A percentile compares a stretch with the other conserved stretches of the same genome.
Evolutionary conservation across 2,329 filamentous ascomycete genomes (phyloP).

Genomic region (Nemania abortiva): DNA sequence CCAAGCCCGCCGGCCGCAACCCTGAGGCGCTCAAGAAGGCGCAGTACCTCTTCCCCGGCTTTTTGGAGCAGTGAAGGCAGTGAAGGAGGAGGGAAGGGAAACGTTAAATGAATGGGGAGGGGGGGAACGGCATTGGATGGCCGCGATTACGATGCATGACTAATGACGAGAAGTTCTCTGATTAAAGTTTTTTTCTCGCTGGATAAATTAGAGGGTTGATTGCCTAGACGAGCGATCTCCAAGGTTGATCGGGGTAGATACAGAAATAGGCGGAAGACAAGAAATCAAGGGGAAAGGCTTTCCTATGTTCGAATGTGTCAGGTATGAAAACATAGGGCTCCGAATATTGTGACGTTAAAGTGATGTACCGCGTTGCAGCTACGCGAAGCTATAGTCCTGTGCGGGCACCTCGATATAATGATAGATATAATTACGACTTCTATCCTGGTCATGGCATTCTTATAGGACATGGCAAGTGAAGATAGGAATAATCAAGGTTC

Average conservation of each 20-base stretch:
- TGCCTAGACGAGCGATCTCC: slow-evolving; percentile 11
- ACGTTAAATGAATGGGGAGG: too few relatives aligned
- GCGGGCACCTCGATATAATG: background rate
- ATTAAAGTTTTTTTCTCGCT: background rate
- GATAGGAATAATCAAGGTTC: slow-evolving; percentile 10
- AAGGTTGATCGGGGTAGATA: slow-evolving; percentile 1
- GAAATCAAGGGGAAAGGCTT: background rate
- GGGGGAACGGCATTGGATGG: background rate
- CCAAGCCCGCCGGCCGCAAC: slow-evolving; percentile 79
- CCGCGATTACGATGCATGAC: slow-evolving; percentile 15
- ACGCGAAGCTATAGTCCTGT: background rate
- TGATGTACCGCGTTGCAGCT: background rate
- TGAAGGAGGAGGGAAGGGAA: too few relatives aligned
- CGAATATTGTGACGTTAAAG: background rate
- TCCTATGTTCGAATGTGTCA: background rate
- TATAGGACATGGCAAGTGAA: background rate
- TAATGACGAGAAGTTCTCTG: slow-evolving; percentile 23
- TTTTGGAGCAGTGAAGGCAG: slow-evolving; percentile 59
- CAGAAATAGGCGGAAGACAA: background rate
- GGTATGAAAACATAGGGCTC: slow-evolving; percentile 2
- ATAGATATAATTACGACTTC: slow-evolving; percentile 3
- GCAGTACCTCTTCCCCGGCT: slow-evolving; percentile 88
- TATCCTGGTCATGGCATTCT: background rate
- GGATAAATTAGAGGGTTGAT: slow-evolving; percentile 7
- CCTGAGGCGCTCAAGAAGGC: slow-evolving; percentile 82